phyloP scores from a whole-genome alignment of 2,329 filamentous ascomycete genomes.

The Nothomitra cinnamomea region DNA sequence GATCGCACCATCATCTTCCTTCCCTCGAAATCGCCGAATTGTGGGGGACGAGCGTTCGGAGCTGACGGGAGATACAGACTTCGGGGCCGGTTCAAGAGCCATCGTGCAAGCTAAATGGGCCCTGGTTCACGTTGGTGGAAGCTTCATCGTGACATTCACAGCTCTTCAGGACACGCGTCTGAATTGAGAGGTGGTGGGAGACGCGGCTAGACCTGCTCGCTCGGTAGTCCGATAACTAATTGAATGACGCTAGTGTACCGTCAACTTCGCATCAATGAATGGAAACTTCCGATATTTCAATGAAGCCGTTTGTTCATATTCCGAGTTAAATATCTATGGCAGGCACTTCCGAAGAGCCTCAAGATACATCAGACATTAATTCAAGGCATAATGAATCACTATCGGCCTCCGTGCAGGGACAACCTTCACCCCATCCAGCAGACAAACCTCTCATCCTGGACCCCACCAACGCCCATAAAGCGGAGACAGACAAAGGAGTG shows the following conservation, averaged over 20 bases:
- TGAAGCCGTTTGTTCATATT: not conserved
- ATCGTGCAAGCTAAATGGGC: slow-evolving; percentile 26
- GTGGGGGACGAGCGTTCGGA: slow-evolving; percentile 67
- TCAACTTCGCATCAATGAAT: not conserved
- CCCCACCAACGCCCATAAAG: not conserved
- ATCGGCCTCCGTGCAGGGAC: not conserved
- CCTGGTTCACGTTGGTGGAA: not conserved
- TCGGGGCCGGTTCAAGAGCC: slow-evolving; percentile 45
- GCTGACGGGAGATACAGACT: slow-evolving; percentile 59
- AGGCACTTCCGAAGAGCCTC: not conserved
- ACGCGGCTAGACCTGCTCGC: not conserved
- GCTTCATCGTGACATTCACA: slow-evolving; percentile 11
- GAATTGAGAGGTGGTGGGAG: not conserved
- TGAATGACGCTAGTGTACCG: not conserved
- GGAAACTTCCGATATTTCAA: not conserved
- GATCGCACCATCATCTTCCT: slow-evolving; percentile 55
- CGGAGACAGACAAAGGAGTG: not conserved
- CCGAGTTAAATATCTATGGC: not conserved
- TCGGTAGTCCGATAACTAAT: not conserved
- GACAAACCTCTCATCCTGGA: not conserved
- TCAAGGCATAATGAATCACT: not conserved
- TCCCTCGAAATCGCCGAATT: slow-evolving; percentile 59
- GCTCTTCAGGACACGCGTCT: slow-evolving; percentile 7
- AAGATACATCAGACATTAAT: not conserved
- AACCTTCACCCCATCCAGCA: no score